Conservation (phyloP, 495 filamentous ascomycete genomes). For the Halenospora varia region DNA sequence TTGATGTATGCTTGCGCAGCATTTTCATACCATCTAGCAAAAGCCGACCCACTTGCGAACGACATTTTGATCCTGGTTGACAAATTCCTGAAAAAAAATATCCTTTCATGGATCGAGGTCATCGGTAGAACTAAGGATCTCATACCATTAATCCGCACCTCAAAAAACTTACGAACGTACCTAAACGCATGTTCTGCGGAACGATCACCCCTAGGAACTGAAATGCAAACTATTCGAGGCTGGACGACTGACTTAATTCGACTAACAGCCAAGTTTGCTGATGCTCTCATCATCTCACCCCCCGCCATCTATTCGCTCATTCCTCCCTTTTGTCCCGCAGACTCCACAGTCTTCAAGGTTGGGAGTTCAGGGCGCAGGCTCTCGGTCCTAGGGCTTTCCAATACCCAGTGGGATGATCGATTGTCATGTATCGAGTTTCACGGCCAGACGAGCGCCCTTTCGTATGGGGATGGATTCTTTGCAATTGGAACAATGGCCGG, state of each 20-base stretch:
- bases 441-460: constrained; percentile 22
- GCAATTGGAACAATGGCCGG: constrained; percentile 25
- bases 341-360: constrained; percentile 28
- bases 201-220: constrained; percentile 16
- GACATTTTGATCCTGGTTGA: constrained; percentile 18
- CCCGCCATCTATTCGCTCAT: constrained; percentile 30
- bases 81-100: constrained; percentile 30
- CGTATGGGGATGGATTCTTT: constrained; percentile 16
- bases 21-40: constrained; percentile 32
- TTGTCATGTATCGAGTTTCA: constrained; percentile 19
- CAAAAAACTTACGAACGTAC: constrained; percentile 31
- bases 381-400: constrained; percentile 19
- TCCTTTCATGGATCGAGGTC: constrained; percentile 36
- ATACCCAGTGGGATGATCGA: constrained; percentile 32
- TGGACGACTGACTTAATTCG: constrained; percentile 32
- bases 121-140: constrained; percentile 27
- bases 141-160: constrained; percentile 23
- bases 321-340: constrained; percentile 32
- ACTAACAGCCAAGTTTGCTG: constrained; percentile 27
- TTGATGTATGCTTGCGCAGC: constrained; percentile 19
- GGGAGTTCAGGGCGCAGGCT: constrained; percentile 14
- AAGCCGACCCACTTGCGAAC: constrained; percentile 7
- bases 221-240: constrained; percentile 16
- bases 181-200: constrained; percentile 21
- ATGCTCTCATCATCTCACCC: constrained; percentile 22